Evolutionary conservation across 2,329 filamentous ascomycete genomes (phyloP), one percentile per base, ranked within the genome.

Genomic region (Fusarium nelsonii): DNA sequence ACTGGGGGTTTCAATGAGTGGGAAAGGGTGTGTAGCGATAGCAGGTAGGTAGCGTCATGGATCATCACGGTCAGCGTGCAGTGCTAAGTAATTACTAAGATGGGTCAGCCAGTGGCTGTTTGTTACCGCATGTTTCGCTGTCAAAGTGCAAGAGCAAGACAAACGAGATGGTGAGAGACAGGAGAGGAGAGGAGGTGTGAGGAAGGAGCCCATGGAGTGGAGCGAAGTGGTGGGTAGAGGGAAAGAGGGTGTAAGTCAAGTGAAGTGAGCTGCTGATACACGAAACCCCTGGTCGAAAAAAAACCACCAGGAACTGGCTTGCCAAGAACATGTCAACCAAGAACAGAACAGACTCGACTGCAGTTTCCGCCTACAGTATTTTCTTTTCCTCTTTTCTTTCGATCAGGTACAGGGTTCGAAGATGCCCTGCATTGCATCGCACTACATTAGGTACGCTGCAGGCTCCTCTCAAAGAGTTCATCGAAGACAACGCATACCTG

Each of bases 1-100:
- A 74, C 72, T 74, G 63, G 72, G 71, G 67, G 59, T 49, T 65
- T 65, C 60, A 52, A 59, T 18, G 45, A 46, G 53, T 60, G 40
- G 65, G 54, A 65, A 41, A 52, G 59, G 68, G 59, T 65, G 70
- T 62, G 64, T n/a, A 28, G 46, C 55, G 63, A 46, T 55, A 43
- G 50, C 26, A 52, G 15, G 30, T 30, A 30, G 30, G 20, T 26
- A 36, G 44, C 48, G 30, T 50, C 54, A 53, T 54, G 62, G 56
- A 65, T 63, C 59, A 59, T 71, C 68, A 62, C 67, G 62, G 41
- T 37, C 61, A 63, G 65, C 55, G 63, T 72, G 55, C 63, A 65
- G 50, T 66, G 61, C 51, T 58, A 51, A 57, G 40, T 39, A 23
- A 44, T 45, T 64, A 40, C 50, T 50, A 58, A 50, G 37, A 51